A percentile compares a stretch with the other conserved stretches of the same genome.
phyloP scores from a whole-genome alignment of 2,329 filamentous ascomycete genomes.

The Penicillium olsonii region DNA sequence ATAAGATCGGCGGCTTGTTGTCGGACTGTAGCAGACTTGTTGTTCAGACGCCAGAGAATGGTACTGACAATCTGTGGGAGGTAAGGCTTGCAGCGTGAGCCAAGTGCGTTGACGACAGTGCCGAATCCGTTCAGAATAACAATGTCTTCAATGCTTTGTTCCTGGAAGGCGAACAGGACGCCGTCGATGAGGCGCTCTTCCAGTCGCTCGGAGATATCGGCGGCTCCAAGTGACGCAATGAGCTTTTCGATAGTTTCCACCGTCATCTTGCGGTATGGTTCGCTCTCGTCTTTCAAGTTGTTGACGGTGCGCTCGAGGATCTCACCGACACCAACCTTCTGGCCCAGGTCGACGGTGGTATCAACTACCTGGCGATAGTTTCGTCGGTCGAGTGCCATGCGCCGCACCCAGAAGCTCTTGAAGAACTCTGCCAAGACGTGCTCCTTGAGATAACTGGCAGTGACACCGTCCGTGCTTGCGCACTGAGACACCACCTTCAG shows the following conservation, averaged over 20 bases:
- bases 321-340: conserved; percentile 96
- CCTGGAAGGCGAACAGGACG: conserved; percentile 94
- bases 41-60: conserved; percentile 94
- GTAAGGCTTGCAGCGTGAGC: conserved; percentile 92
- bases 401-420: conserved; percentile 96
- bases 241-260: conserved; percentile 98
- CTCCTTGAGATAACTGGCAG: conserved; percentile 90
- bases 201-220: conserved; percentile 87
- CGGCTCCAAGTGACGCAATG: conserved; percentile 86
- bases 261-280: conserved; percentile 98
- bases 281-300: conserved; percentile 97
- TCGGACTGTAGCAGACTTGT: conserved; percentile 94
- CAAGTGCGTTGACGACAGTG: conserved; percentile 93
- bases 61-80: conserved; percentile 96
- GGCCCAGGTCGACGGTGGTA: conserved; percentile 93
- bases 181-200: conserved; percentile 95
- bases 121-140: conserved; percentile 97
- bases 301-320: conserved; percentile 90
- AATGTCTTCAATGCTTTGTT: conserved; percentile 94
- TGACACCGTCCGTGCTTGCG: conserved; percentile 90
- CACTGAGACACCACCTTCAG: conserved; percentile 97
- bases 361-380: conserved; percentile 98
- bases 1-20: conserved; percentile 97
- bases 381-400: conserved; percentile 95
- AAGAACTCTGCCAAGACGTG: conserved; percentile 96